Conservation (phyloP, 169 alveolate genomes). For the Amoebophrya sp. region DNA sequence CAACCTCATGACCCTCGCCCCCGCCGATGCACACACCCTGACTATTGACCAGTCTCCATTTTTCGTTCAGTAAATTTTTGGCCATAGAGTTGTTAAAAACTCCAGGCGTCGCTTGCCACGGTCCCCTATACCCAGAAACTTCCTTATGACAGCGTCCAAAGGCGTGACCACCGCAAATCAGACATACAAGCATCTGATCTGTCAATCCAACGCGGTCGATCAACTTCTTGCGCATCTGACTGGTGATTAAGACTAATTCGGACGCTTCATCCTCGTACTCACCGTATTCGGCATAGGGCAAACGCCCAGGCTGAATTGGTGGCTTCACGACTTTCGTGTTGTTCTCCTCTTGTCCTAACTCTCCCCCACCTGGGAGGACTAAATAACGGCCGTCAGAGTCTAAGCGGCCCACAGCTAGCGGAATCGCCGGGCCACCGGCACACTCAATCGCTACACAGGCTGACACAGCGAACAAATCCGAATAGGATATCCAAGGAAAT, state of each 20-base stretch:
- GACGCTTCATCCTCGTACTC: neutral
- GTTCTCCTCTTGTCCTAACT: no score
- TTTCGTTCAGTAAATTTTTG: neutral
- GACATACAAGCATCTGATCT: neutral
- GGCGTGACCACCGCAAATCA: slow-evolving; percentile 19
- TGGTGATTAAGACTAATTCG: neutral
- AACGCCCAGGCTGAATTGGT: neutral
- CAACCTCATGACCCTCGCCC: neutral
- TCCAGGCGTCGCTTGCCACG: neutral
- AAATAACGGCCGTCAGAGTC: neutral
- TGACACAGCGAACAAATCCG: neutral
- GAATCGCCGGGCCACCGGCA: slow-evolving; percentile 22
- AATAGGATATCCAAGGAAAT: neutral
- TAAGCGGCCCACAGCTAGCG: neutral
- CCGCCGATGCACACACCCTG: neutral
- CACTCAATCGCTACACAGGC: neutral
- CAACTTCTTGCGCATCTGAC: neutral
- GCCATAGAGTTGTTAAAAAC: slow-evolving; percentile 9
- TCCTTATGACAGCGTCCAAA: neutral
- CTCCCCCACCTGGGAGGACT: no score
- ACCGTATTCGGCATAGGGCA: slow-evolving; percentile 5
- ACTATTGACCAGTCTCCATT: neutral
- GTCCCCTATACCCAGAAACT: neutral
- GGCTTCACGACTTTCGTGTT: neutral
- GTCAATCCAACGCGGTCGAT: neutral